These are phyloP conservation scores for Ceratocystiopsis sp. DNA, from an alignment of 2,329 filamentous ascomycete genomes.

Conservation along the genomic window DNA sequence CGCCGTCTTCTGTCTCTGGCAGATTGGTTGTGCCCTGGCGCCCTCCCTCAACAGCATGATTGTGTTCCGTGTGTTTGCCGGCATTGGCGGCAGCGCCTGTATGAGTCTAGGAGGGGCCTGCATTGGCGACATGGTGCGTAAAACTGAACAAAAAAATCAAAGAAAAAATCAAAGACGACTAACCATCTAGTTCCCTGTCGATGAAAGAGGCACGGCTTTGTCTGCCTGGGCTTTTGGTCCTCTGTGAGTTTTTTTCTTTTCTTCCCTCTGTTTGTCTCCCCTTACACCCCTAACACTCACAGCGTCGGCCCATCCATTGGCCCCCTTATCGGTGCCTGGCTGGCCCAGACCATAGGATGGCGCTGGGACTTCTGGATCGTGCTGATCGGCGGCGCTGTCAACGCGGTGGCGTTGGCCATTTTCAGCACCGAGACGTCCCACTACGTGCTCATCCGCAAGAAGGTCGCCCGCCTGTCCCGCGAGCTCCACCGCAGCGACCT, in stretches of 20 bases:
- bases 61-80: conserved; percentile 10
- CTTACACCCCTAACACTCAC: not conserved
- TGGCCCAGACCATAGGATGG: conserved; percentile 25
- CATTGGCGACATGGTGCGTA: conserved; percentile 6
- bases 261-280: not conserved
- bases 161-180: not conserved
- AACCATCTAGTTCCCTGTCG: conserved; percentile 16
- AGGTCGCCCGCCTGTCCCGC: conserved; percentile 25
- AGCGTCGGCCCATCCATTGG: conserved; percentile 24
- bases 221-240: conserved; percentile 21
- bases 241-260: conserved; percentile 10
- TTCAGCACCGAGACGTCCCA: conserved; percentile 31
- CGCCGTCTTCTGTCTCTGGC: conserved; percentile 43
- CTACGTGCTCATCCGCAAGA: conserved; percentile 31
- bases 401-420: conserved; percentile 20
- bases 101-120: conserved; percentile 8
- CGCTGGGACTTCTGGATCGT: conserved; percentile 29
- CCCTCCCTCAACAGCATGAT: conserved; percentile 27
- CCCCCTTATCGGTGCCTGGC: conserved; percentile 31
- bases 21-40: conserved; percentile 47
- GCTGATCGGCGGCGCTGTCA: conserved; percentile 25
- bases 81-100: conserved; percentile 8
- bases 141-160: not conserved
- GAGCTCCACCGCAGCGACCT: conserved; percentile 28
- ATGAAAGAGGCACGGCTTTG: conserved; percentile 42